Evolutionary conservation across 805 yeast species (phyloP), one percentile per base, ranked within the genome.

Genomic region (Saturnispora gosingensis): DNA sequence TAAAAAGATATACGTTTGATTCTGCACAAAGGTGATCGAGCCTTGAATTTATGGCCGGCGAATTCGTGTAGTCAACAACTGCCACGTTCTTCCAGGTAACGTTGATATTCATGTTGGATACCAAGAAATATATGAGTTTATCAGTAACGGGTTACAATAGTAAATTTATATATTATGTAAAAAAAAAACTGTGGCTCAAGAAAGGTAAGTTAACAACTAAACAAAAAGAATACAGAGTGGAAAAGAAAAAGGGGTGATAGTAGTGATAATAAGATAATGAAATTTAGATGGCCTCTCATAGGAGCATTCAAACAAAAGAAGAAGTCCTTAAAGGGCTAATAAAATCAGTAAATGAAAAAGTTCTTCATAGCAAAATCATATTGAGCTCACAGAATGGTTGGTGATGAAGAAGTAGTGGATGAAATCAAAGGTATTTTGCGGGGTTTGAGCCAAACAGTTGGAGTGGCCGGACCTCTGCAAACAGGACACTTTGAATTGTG

Each of bases 31-130:
- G 27, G 9, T 32, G 43, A 36, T 49, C 51, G 10, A 49, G 27
- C 38, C 47, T 35, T 15, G 51, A 39, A 10, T 30, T 6, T 3
- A 32, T 8, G 9, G 51, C 45, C 10, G 47, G 30, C 2, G 25
- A 24, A 13, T 34, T 18, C 2, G 42, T 25, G 27, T 22, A n/a
- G 25, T 45, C 30, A 18, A 49, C 43, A 11, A 49, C 47, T 18
- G 36, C 47, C 11, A 49, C 43, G 5, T 30, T 22, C 6, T 34
- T 22, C 51, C 51, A 49, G 13, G 18, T 13, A 13, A 43, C 32
- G 43, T 22, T 60, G 57, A 50, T 56, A 58, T 50, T 59, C 54
- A 35, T 58, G 57, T 43, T 57, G 49, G 56, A 54, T 57, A 18
- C 27, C 9, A 16, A 38, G 35, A 4, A 20, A 25, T 22, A 18